Evolutionary conservation across 306 rosid genomes (phyloP), one percentile per base, ranked within the genome.

Genomic region (Prinsepia uniflora): DNA sequence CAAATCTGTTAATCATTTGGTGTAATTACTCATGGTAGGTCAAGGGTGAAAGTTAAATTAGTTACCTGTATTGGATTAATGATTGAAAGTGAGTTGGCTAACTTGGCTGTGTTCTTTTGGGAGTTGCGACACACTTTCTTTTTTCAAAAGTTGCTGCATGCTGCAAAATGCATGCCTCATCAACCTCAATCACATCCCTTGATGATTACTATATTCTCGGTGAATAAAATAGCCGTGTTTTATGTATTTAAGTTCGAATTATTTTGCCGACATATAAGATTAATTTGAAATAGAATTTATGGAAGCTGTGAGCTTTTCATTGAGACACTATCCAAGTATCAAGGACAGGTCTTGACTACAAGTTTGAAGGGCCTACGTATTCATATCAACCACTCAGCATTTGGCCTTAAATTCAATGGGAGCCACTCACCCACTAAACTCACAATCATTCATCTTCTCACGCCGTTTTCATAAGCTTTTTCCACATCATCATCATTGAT

Each of bases 341-440:
- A 62, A 50, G 76, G 81, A 81, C 75, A 55, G 75, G 75, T 69
- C 66, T 74, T 70, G 41, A 78, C 73, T 72, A 59, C n/a, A 71
- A 70, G 86, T 78, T 55, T 53, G 10, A 47, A 40, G 70, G 84
- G 39, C 83, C 84, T 81, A 68, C 80, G 24, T 36, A 39, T n/a
- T 81, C 71, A 86, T 81, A 72, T 49, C 78, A 44, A 69, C 76
- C 84, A 83, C 85, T 78, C 79, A 53, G 7, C 73, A 80, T 78
- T 80, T 76, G 83, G 78, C 81, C 82, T 63, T n/a, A 57, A 52
- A 50, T 57, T 19, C 57, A 19, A 18, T 22, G 36, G 53, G 79
- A 75, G 54, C 78, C 78, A 50, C 76, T 70, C 42, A 19, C 17
- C 54, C 61, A 19, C n/a, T 58, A 39, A 36, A 48, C 73, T 30